Percentiles rank a stretch among this genome's conserved stretches.
phyloP scores from a whole-genome alignment of 306 rosid genomes.

The Mucuna pruriens region DNA sequence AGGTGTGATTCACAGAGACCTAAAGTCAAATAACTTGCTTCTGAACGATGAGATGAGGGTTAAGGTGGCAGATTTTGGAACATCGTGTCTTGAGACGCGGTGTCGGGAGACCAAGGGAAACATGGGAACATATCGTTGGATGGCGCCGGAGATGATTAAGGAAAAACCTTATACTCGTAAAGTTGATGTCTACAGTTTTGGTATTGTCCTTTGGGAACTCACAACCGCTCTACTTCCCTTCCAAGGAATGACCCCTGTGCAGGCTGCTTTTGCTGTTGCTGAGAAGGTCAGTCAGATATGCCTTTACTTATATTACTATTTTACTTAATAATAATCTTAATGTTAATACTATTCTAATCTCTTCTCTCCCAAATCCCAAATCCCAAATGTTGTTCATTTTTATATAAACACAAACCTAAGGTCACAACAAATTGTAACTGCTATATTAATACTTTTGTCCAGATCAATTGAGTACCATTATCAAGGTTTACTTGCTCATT shows the following conservation, averaged over 20 bases:
- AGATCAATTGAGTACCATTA: neutral
- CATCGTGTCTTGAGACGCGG: constrained; percentile 92
- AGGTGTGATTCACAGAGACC: constrained; percentile 96
- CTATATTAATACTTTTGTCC: neutral
- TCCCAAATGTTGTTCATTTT: no score
- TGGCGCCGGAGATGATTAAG: constrained; percentile 98
- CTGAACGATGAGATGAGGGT: constrained; percentile 98
- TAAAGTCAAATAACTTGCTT: constrained; percentile 90
- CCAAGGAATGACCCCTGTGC: constrained; percentile 99
- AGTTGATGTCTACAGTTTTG: constrained; percentile 95
- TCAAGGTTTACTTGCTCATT: neutral
- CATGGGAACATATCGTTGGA: constrained; percentile 98
- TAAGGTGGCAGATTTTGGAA: constrained; percentile 96
- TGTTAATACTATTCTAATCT: no score
- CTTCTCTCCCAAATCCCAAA: no score
- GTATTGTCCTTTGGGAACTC: constrained; percentile 98
- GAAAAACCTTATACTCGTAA: constrained; percentile 85
- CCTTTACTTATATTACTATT: constrained; percentile 2
- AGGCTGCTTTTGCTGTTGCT: constrained; percentile 98
- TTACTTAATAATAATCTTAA: neutral
- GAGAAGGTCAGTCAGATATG: constrained; percentile 87
- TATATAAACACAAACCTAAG: no score
- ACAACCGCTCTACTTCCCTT: constrained; percentile 92
- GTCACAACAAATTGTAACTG: neutral
- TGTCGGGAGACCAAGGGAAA: constrained; percentile 92